These are phyloP conservation scores for Malassezia vespertilionis DNA, from an alignment of 1,284 basidiomycete species.

Conservation along the genomic window DNA sequence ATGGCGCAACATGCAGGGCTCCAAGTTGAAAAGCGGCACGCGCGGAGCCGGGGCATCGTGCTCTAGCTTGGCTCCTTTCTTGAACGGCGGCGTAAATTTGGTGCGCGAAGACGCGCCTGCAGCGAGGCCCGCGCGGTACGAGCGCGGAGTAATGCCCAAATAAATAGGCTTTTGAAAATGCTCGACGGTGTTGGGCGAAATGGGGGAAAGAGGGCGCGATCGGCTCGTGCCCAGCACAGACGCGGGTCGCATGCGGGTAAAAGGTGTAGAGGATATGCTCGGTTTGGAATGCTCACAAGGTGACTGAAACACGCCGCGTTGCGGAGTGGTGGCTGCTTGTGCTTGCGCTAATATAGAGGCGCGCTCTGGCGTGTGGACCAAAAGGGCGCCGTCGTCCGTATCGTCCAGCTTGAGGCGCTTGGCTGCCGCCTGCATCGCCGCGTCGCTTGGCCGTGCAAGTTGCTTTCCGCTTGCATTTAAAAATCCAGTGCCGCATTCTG, in stretches of 20 bases:
- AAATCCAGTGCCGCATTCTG: not conserved
- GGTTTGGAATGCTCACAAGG: no score
- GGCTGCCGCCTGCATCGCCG: constrained; percentile 13
- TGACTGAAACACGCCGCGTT: no score
- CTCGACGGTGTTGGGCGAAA: not conserved
- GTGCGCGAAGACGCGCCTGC: constrained; percentile 12
- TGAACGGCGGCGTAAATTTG: constrained; percentile 31
- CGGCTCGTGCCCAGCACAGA: constrained; percentile 1
- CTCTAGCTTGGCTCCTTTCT: constrained; percentile 11
- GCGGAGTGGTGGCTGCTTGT: no score
- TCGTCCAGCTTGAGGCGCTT: constrained; percentile 13
- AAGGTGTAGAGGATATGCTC: no score
- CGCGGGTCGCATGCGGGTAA: not conserved
- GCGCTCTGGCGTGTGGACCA: no score
- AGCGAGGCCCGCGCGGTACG: constrained; percentile 15
- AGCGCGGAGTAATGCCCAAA: constrained; percentile 23
- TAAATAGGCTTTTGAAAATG: constrained; percentile 11
- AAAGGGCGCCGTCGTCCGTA: no score
- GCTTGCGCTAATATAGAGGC: no score
- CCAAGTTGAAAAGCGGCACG: constrained; percentile 4
- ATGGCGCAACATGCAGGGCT: no score
- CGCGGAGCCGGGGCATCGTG: not conserved
- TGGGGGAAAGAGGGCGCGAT: not conserved
- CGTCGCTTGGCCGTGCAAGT: constrained; percentile 9
- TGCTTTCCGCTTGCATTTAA: constrained; percentile 14